Evolutionary conservation across 495 filamentous ascomycete species (phyloP).

Genomic region (Penicillium pancosmium): DNA sequence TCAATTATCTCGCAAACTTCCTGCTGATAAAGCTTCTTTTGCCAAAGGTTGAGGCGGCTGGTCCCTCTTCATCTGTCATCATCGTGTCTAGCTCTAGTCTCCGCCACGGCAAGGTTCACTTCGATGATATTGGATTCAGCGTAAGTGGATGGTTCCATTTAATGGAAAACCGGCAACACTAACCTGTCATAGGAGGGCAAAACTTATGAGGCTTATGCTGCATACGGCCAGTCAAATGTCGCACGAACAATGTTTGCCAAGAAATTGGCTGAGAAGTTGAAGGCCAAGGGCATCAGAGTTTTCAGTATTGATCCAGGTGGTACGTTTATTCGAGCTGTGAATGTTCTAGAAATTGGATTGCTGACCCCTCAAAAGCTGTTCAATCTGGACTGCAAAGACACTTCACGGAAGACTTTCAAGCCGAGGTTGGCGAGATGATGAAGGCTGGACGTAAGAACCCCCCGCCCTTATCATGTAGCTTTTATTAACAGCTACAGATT

Average conservation of each 20-base stretch:
- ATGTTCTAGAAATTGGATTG: background rate
- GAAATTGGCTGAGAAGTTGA: conserved; percentile 19
- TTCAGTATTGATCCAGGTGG: conserved; percentile 28
- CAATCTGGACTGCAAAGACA: conserved; percentile 20
- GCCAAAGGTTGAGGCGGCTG: conserved; percentile 22
- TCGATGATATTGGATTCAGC: conserved; percentile 23
- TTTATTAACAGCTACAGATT: conserved; percentile 4
- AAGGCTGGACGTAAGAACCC: conserved; percentile 17
- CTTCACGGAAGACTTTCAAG: conserved; percentile 7
- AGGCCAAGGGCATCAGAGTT: conserved; percentile 18
- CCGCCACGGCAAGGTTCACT: conserved; percentile 15
- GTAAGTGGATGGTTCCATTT: conserved; percentile 8
- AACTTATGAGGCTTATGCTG: conserved; percentile 18
- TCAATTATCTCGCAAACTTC: conserved; percentile 29
- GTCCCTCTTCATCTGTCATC: conserved; percentile 20
- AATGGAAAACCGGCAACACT: background rate
- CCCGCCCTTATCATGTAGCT: background rate
- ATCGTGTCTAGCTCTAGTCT: conserved; percentile 21
- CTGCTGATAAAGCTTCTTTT: conserved; percentile 23
- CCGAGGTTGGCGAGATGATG: conserved; percentile 14
- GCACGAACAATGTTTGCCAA: conserved; percentile 29
- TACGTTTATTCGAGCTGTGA: conserved; percentile 3
- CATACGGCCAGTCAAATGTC: conserved; percentile 24
- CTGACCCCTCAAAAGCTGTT: conserved; percentile 16
- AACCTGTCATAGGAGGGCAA: conserved; percentile 15